These are phyloP conservation scores for Russula sp. DNA, from an alignment of 768 basidiomycete species.

Conservation along the genomic window DNA sequence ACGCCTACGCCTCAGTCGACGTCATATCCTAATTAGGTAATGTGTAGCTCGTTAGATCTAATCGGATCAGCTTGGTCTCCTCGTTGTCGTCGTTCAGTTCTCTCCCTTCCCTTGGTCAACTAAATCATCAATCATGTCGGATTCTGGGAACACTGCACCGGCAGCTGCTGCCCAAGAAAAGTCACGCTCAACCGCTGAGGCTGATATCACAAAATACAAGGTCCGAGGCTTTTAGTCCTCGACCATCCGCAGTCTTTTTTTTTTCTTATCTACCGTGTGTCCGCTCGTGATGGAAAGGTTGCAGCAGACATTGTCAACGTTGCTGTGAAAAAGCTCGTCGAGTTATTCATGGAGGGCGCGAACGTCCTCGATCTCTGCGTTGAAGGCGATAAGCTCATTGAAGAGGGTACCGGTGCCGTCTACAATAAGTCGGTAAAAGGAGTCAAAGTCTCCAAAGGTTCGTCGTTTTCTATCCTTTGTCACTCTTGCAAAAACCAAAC, in stretches of 20 bases:
- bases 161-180: conserved; percentile 40
- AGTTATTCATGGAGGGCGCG: conserved; percentile 72
- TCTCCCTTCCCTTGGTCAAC: neutral
- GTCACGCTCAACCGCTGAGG: conserved; percentile 56
- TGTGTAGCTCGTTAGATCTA: conserved; percentile 6
- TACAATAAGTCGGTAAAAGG: conserved; percentile 92
- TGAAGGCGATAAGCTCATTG: conserved; percentile 91
- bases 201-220: conserved; percentile 86
- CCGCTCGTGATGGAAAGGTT: conserved; percentile 45
- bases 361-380: conserved; percentile 87
- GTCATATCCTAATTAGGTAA: conserved; percentile 10
- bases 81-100: neutral
- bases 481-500: neutral
- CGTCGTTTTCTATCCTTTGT: conserved; percentile 31
- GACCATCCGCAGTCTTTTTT: conserved; percentile 13
- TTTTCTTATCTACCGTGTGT: conserved; percentile 4
- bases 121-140: conserved; percentile 53
- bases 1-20: neutral
- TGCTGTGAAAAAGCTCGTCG: conserved; percentile 82
- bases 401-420: conserved; percentile 76
- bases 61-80: neutral
- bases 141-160: conserved; percentile 47
- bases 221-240: conserved; percentile 39
- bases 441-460: conserved; percentile 84
- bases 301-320: conserved; percentile 88